Evolutionary conservation across 2,329 filamentous ascomycete genomes (phyloP).

Genomic region (Penicillium sp.): DNA sequence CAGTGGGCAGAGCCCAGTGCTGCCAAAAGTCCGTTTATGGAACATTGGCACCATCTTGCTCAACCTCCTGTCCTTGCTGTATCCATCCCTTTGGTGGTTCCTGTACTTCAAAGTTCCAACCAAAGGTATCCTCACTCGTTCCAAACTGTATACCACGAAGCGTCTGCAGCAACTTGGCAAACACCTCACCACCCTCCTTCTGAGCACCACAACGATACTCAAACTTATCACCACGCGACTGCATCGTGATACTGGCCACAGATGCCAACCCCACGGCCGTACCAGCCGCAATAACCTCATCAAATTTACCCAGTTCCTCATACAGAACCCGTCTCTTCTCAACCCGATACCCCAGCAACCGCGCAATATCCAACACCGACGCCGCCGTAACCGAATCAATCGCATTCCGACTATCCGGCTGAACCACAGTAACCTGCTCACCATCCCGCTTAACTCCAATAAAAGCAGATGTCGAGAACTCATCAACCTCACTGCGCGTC

Average conservation of each 20-base stretch:
- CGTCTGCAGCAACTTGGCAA: constrained; percentile 68
- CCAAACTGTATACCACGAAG: constrained; percentile 86
- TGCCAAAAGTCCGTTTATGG: constrained; percentile 19
- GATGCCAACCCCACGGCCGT: constrained; percentile 90
- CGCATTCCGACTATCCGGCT: constrained; percentile 83
- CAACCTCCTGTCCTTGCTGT: constrained; percentile 19
- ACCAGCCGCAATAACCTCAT: constrained; percentile 85
- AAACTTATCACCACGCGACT: constrained; percentile 56
- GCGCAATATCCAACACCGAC: constrained; percentile 71
- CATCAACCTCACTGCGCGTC: constrained; percentile 80
- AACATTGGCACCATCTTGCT: constrained; percentile 28
- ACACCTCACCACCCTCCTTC: constrained; percentile 63
- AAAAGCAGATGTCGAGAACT: constrained; percentile 94
- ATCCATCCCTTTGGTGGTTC: constrained; percentile 35
- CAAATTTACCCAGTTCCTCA: constrained; percentile 61
- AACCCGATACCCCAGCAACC: constrained; percentile 77
- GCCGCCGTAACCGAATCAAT: constrained; percentile 85
- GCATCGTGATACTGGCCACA: constrained; percentile 83
- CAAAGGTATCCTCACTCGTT: constrained; percentile 71
- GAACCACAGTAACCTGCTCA: constrained; percentile 66
- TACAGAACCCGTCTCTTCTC: constrained; percentile 68
- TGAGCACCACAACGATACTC: constrained; percentile 48
- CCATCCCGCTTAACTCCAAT: constrained; percentile 70
- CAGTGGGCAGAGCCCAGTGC: too few species aligned
- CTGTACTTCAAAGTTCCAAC: constrained; percentile 60